Evolutionary conservation across 2,329 filamentous ascomycete species (phyloP).

Genomic region (Neoarthrinium moseri): DNA sequence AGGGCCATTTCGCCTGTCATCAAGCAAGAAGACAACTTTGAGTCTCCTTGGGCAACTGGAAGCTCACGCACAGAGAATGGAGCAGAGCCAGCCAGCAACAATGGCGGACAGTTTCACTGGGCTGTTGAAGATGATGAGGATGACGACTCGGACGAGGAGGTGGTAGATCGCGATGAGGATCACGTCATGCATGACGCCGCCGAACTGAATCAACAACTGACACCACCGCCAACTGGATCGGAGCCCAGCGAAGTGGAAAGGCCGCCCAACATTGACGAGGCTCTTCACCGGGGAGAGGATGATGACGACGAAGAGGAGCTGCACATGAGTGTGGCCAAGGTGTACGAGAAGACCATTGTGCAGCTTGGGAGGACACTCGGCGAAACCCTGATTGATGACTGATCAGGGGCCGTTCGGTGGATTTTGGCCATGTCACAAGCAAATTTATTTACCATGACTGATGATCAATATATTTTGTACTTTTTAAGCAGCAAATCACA

Average conservation of each 20-base stretch:
- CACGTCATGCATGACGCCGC: not conserved
- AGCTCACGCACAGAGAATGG: not conserved
- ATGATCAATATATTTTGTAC: too few relatives aligned
- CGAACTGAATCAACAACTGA: not conserved
- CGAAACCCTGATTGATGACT: conserved; percentile 22
- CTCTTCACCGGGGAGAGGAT: not conserved
- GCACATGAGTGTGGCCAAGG: conserved; percentile 69
- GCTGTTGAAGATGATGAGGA: conserved; percentile 23
- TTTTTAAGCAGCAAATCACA: too few relatives aligned
- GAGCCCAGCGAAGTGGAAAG: not conserved
- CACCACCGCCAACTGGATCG: not conserved
- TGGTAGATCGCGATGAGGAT: not conserved
- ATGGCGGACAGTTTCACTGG: conserved; percentile 25
- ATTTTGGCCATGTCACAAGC: too few relatives aligned
- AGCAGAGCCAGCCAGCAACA: not conserved
- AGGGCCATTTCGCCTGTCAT: not conserved
- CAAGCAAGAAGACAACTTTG: conserved; percentile 5
- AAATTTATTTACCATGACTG: too few relatives aligned
- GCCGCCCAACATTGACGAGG: not conserved
- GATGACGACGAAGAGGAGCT: conserved; percentile 37
- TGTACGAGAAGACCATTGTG: conserved; percentile 79
- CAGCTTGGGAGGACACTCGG: conserved; percentile 69
- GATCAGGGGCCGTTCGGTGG: too few relatives aligned
- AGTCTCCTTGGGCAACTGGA: not conserved
- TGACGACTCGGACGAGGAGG: conserved; percentile 15